A percentile compares a stretch with the other conserved stretches of the same genome.
These are phyloP conservation scores for Chrysoporthe puriensis DNA, from an alignment of 2,329 filamentous ascomycete species.

Conservation along the genomic window DNA sequence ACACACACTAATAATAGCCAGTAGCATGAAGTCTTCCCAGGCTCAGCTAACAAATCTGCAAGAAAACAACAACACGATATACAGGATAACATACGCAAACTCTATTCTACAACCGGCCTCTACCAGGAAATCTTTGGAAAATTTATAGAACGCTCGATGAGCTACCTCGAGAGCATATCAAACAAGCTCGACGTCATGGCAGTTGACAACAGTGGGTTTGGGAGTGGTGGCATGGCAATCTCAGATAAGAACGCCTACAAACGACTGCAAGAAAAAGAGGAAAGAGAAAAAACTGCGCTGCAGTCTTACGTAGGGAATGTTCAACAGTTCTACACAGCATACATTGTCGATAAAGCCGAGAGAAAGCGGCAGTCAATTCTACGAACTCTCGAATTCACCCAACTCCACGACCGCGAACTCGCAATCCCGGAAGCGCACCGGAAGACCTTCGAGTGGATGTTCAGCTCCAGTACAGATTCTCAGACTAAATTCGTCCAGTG, in stretches of 20 bases:
- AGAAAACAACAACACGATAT: constrained; percentile 16
- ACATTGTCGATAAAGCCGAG: neutral
- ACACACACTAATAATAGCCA: no score
- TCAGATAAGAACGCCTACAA: neutral
- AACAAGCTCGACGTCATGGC: constrained; percentile 13
- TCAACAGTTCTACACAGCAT: neutral
- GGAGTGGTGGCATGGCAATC: neutral
- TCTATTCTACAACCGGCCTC: neutral
- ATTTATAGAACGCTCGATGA: constrained; percentile 6
- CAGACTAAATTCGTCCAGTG: constrained; percentile 1
- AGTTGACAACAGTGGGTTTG: neutral
- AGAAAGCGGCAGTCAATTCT: constrained; percentile 7
- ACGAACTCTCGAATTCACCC: constrained; percentile 1
- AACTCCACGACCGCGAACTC: constrained; percentile 16
- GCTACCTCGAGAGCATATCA: constrained; percentile 1
- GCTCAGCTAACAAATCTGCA: neutral
- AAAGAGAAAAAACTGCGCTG: neutral
- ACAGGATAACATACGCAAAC: neutral
- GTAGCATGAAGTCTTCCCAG: neutral
- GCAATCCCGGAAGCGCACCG: constrained; percentile 18
- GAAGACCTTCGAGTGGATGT: constrained; percentile 15
- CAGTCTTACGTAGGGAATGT: neutral
- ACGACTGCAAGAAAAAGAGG: no score
- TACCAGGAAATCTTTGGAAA: constrained; percentile 9
- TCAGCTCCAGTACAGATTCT: neutral